Percentiles rank a stretch among this genome's conserved stretches.
Evolutionary conservation across 2,329 filamentous ascomycete genomes (phyloP).

Genomic region (Monilinia fructigena): DNA sequence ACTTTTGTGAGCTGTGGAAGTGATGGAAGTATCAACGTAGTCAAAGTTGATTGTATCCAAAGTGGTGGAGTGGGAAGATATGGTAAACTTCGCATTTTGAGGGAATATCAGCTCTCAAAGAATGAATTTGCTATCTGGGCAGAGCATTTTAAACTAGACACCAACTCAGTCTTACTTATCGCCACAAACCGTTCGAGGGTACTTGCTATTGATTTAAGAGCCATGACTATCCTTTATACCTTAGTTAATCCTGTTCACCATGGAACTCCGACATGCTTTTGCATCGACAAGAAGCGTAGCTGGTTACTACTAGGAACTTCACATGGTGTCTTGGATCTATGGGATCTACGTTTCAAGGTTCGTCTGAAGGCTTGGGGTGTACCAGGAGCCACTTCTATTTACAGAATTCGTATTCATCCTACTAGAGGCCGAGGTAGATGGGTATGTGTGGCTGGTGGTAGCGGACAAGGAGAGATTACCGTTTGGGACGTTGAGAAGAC

Average conservation of each 20-base stretch:
- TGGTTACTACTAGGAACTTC: slow-evolving; percentile 92
- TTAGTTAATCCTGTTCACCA: slow-evolving; percentile 89
- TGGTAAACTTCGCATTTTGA: slow-evolving; percentile 70
- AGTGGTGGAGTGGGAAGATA: slow-evolving; percentile 66
- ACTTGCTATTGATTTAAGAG: slow-evolving; percentile 79
- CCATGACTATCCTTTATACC: slow-evolving; percentile 77
- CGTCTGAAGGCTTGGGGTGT: slow-evolving; percentile 86
- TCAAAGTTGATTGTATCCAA: slow-evolving; percentile 64
- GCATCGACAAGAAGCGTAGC: slow-evolving; percentile 78
- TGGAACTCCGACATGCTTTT: slow-evolving; percentile 88
- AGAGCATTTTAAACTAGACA: slow-evolving; percentile 84
- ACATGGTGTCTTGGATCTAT: slow-evolving; percentile 88
- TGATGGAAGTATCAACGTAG: slow-evolving; percentile 86
- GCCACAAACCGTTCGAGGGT: slow-evolving; percentile 85
- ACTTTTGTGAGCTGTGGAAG: slow-evolving; percentile 88
- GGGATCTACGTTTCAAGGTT: slow-evolving; percentile 94
- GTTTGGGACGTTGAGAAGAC: slow-evolving; percentile 95
- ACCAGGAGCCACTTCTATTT: slow-evolving; percentile 75
- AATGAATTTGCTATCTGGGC: slow-evolving; percentile 84
- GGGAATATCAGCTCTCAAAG: slow-evolving; percentile 73
- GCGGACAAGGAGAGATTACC: slow-evolving; percentile 81
- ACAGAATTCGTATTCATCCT: slow-evolving; percentile 76
- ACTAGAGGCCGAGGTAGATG: slow-evolving; percentile 75
- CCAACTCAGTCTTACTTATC: slow-evolving; percentile 76
- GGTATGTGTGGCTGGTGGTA: slow-evolving; percentile 87